Percentiles rank a stretch among this genome's conserved stretches.
Conservation (phyloP, 2,329 filamentous ascomycete species). For the Ophioceras dolichostomum region DNA sequence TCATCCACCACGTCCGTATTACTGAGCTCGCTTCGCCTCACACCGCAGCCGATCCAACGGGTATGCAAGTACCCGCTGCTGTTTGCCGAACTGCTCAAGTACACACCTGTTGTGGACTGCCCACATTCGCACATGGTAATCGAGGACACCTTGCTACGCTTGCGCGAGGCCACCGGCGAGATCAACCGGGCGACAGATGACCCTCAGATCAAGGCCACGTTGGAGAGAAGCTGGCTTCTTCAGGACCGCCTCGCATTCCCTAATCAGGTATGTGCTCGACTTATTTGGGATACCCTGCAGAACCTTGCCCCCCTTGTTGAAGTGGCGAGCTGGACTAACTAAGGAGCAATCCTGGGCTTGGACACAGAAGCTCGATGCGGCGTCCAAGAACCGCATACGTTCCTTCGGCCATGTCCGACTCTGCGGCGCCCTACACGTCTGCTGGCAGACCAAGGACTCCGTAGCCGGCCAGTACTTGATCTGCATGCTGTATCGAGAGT, state of each 20-base stretch:
- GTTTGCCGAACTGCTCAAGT: slow-evolving; percentile 70
- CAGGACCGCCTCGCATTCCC: slow-evolving; percentile 71
- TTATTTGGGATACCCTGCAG: too few species aligned
- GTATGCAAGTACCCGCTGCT: slow-evolving; percentile 85
- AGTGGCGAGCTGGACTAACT: too few species aligned
- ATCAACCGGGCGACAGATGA: slow-evolving; percentile 82
- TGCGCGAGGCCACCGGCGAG: slow-evolving; percentile 63
- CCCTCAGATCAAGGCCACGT: slow-evolving; percentile 50
- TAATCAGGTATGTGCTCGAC: slow-evolving; percentile 52
- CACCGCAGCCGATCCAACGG: slow-evolving; percentile 71
- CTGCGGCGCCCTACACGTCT: slow-evolving; percentile 73
- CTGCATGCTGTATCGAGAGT: slow-evolving; percentile 70
- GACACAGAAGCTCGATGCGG: slow-evolving; percentile 33
- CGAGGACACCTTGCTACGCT: slow-evolving; percentile 55
- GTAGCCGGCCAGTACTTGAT: slow-evolving; percentile 74
- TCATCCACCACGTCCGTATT: too few species aligned
- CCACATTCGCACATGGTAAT: slow-evolving; percentile 73
- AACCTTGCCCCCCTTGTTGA: too few species aligned
- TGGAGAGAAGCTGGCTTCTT: slow-evolving; percentile 75
- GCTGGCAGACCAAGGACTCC: slow-evolving; percentile 60
- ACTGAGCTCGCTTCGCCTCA: too few species aligned
- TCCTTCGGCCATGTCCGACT: slow-evolving; percentile 69
- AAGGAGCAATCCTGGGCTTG: too few species aligned
- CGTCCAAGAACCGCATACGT: slow-evolving; percentile 55
- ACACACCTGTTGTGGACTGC: slow-evolving; percentile 76